Conservation (phyloP, 2,329 filamentous ascomycete species). For the Colletotrichum neosansevieriae region DNA sequence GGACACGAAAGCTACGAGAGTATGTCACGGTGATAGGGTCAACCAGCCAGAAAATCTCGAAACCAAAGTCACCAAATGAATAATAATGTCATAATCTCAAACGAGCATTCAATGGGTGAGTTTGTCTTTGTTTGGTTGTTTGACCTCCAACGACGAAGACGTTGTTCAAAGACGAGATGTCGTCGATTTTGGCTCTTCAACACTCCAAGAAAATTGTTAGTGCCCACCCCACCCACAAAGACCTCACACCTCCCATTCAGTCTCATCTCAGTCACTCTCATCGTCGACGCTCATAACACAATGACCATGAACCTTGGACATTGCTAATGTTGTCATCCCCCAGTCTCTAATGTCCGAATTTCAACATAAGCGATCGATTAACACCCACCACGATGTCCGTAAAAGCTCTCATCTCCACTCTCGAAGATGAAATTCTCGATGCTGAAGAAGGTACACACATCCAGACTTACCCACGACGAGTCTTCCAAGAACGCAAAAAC, state of each 20-base stretch:
- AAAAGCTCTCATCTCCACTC: slow-evolving; percentile 45
- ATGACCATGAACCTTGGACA: too few relatives aligned
- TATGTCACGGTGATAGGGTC: too few relatives aligned
- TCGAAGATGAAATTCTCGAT: slow-evolving; percentile 61
- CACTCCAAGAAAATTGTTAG: neutral
- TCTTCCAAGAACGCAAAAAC: neutral
- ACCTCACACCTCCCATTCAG: slow-evolving; percentile 59
- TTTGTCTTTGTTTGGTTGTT: too few relatives aligned
- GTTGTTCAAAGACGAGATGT: neutral
- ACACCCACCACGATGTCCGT: slow-evolving; percentile 18
- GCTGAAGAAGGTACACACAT: slow-evolving; percentile 58
- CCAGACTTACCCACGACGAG: too few relatives aligned
- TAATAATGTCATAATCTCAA: too few relatives aligned
- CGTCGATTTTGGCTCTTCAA: neutral
- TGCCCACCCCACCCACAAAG: neutral
- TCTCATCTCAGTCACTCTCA: slow-evolving; percentile 72
- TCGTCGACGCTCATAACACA: slow-evolving; percentile 57
- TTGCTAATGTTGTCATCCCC: neutral
- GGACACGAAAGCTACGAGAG: too few relatives aligned
- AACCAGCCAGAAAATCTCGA: too few relatives aligned
- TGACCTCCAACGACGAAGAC: too few relatives aligned
- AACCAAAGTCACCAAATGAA: too few relatives aligned
- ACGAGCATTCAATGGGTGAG: too few relatives aligned
- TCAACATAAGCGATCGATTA: neutral
- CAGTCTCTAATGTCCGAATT: neutral